A percentile compares a stretch with the other conserved stretches of the same genome.
phyloP scores from a whole-genome alignment of 1,139 yeast genomes.

The Saccharomycopsis phalli region DNA sequence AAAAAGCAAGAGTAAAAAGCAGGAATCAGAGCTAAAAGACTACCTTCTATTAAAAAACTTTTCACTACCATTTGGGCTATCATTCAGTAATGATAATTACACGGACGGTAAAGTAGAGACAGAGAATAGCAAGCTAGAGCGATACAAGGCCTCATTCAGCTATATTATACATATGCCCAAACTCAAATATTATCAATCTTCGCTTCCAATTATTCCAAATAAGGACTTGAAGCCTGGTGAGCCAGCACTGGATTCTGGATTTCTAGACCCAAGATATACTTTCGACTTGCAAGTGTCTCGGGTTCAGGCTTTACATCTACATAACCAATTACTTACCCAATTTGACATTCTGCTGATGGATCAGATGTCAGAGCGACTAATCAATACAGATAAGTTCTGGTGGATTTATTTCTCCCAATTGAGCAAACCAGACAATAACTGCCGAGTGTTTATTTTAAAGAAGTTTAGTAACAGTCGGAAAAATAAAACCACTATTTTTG shows the following conservation, averaged over 20 bases:
- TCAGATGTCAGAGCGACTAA: conserved; percentile 9
- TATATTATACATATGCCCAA: conserved; percentile 17
- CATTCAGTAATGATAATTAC: conserved; percentile 1
- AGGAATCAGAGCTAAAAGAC: background rate
- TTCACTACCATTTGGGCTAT: conserved; percentile 19
- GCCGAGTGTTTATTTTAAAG: conserved; percentile 15
- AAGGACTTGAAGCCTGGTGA: conserved; percentile 2
- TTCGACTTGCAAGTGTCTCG: conserved; percentile 18
- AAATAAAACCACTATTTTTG: conserved; percentile 12
- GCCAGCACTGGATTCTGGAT: conserved; percentile 12
- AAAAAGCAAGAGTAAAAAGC: background rate
- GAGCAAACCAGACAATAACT: conserved; percentile 2
- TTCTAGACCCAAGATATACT: conserved; percentile 18
- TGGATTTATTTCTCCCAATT: conserved; percentile 15
- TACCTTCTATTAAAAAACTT: conserved; percentile 9
- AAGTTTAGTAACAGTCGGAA: conserved; percentile 11
- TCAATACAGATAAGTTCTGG: conserved; percentile 20
- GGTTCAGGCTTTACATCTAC: conserved; percentile 16
- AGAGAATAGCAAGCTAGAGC: conserved; percentile 8
- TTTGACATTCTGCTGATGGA: conserved; percentile 2
- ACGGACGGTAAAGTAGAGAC: background rate
- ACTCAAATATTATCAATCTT: conserved; percentile 17
- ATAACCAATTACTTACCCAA: conserved; percentile 12
- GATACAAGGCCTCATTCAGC: conserved; percentile 14
- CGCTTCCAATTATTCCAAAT: conserved; percentile 17